These are phyloP conservation scores for Picea engelmannii DNA, from an alignment of 83 land plant genomes.

Conservation along the genomic window DNA sequence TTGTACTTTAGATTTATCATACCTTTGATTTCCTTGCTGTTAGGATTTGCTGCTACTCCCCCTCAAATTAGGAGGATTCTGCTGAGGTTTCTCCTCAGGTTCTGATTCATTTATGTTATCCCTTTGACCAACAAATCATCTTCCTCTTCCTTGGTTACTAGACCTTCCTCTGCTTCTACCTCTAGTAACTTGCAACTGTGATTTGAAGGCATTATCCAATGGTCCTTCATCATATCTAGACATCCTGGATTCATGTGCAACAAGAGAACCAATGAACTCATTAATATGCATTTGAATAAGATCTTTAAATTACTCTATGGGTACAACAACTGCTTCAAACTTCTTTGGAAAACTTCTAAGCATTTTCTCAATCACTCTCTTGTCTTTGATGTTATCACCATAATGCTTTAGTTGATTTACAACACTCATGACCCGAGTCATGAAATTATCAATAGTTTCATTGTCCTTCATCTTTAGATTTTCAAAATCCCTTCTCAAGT, in stretches of 20 bases:
- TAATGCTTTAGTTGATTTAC: too few relatives aligned
- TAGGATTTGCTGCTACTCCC: too few relatives aligned
- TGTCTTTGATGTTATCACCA: too few relatives aligned
- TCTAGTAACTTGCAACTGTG: not conserved
- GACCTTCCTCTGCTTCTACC: not conserved
- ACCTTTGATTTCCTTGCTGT: too few relatives aligned
- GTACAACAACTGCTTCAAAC: not conserved
- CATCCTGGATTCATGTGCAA: not conserved
- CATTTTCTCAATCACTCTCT: not conserved
- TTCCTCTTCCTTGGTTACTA: not conserved
- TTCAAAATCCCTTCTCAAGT: too few relatives aligned
- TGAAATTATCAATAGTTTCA: too few relatives aligned
- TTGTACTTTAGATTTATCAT: too few relatives aligned
- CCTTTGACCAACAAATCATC: not conserved
- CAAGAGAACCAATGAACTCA: not conserved
- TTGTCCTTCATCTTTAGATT: too few relatives aligned
- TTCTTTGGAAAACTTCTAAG: not conserved
- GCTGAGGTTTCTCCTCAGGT: not conserved
- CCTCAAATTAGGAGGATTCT: too few relatives aligned
- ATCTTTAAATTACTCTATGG: not conserved
- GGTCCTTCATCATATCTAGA: not conserved
- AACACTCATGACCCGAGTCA: too few relatives aligned
- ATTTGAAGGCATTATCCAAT: not conserved
- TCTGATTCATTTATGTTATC: not conserved
- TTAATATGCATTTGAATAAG: not conserved